Conservation (phyloP, 345 rosid genomes). For the Lepidium sativum region DNA sequence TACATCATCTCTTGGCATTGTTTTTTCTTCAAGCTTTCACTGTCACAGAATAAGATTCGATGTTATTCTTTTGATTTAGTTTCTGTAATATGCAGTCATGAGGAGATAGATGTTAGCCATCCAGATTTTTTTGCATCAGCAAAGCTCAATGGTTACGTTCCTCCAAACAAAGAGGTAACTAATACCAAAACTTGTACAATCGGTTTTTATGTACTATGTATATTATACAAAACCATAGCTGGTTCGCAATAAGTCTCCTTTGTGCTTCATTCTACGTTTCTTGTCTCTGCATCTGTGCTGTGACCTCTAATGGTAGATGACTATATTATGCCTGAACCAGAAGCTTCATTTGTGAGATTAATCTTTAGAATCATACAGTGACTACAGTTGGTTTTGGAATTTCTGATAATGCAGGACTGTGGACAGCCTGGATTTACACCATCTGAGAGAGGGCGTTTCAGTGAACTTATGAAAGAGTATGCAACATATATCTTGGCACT, state of each 20-base stretch:
- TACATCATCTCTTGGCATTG: background rate
- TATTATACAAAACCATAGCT: background rate
- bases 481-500: slow-evolving; percentile 12
- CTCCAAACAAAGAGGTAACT: slow-evolving; percentile 79
- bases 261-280: background rate
- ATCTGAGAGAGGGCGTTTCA: slow-evolving; percentile 86
- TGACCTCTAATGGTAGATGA: background rate
- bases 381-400: background rate
- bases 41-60: background rate
- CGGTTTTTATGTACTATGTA: background rate
- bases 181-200: background rate
- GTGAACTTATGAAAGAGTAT: slow-evolving; percentile 66
- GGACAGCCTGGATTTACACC: slow-evolving; percentile 97
- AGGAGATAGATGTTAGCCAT: slow-evolving; percentile 88
- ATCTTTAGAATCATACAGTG: background rate
- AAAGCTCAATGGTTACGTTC: slow-evolving; percentile 81
- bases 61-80: background rate
- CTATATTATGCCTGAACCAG: background rate
- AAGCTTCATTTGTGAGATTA: background rate
- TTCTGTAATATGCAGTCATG: slow-evolving; percentile 56
- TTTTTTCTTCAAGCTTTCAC: background rate
- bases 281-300: background rate
- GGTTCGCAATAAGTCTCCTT: background rate
- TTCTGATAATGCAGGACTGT: slow-evolving; percentile 47
- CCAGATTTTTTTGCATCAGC: slow-evolving; percentile 89